Conservation (phyloP, 495 filamentous ascomycete genomes). For the Parachaetomium inaequale region DNA sequence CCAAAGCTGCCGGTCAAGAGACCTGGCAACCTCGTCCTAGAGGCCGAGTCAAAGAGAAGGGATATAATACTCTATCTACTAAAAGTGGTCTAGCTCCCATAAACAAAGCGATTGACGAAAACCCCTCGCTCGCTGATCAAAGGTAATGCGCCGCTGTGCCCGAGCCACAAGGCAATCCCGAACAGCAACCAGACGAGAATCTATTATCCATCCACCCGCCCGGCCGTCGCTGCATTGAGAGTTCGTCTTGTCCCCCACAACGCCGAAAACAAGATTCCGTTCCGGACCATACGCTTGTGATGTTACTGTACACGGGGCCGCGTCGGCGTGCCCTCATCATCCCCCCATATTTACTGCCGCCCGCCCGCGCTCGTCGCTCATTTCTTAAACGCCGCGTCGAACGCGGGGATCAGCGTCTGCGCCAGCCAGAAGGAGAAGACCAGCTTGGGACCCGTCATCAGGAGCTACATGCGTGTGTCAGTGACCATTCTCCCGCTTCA, state of each 20-base stretch:
- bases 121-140: not conserved
- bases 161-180: not conserved
- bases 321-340: not conserved
- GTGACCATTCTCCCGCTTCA: not conserved
- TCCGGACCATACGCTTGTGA: conserved; percentile 8
- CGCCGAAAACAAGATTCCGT: conserved; percentile 15
- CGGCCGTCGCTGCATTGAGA: conserved; percentile 15
- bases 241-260: conserved; percentile 10
- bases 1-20: too few species aligned
- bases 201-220: conserved; percentile 14
- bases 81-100: not conserved
- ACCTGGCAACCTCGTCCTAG: not conserved
- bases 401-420: conserved; percentile 77
- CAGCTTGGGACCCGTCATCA: conserved; percentile 98
- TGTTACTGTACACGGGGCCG: conserved; percentile 6
- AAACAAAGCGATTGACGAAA: not conserved
- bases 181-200: not conserved
- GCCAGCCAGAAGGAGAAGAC: conserved; percentile 99
- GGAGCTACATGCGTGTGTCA: conserved; percentile 48
- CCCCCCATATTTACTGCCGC: not conserved
- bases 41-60: not conserved
- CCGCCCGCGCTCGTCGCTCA: not conserved
- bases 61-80: conserved; percentile 11
- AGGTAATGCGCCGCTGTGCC: conserved; percentile 1
- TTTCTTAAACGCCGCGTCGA: conserved; percentile 38